A percentile compares a stretch with the other conserved stretches of the same genome.
phyloP scores from a whole-genome alignment of 106 monocot genomes.

The Platanthera zijinensis region DNA sequence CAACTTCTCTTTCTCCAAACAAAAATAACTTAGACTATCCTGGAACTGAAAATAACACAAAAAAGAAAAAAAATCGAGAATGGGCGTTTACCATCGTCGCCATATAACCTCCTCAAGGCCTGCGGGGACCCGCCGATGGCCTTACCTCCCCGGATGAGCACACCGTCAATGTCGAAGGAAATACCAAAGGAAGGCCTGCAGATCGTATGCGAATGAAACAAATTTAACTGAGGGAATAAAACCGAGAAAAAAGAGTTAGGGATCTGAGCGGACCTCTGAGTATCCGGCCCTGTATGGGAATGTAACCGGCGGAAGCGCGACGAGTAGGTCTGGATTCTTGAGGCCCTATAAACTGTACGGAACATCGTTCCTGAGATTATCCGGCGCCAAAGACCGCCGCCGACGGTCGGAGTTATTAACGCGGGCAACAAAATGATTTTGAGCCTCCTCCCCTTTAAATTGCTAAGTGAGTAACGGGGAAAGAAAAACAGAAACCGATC shows the following conservation, averaged over 20 bases:
- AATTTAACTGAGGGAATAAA: background rate
- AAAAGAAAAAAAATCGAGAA: background rate
- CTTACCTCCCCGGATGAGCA: conserved; percentile 59
- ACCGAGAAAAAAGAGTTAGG: background rate
- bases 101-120: conserved; percentile 61
- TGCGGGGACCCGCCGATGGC: conserved; percentile 72
- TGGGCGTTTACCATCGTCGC: conserved; percentile 37
- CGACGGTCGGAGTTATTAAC: too few species aligned
- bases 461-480: too few species aligned
- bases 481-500: too few species aligned
- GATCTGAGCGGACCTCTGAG: conserved; percentile 13
- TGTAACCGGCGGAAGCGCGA: conserved; percentile 17
- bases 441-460: too few species aligned
- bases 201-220: background rate
- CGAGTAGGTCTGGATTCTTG: background rate
- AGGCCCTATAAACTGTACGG: conserved; percentile 7
- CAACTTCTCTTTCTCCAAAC: background rate
- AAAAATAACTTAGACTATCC: background rate
- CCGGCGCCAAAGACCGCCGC: too few species aligned
- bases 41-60: background rate
- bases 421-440: too few species aligned
- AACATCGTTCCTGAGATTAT: conserved; percentile 7
- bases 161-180: conserved; percentile 92
- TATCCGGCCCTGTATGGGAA: conserved; percentile 11
- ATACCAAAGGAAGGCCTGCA: conserved; percentile 77